Evolutionary conservation across 1,139 yeast species (phyloP).

Genomic region (Suhomyces wounanorum): DNA sequence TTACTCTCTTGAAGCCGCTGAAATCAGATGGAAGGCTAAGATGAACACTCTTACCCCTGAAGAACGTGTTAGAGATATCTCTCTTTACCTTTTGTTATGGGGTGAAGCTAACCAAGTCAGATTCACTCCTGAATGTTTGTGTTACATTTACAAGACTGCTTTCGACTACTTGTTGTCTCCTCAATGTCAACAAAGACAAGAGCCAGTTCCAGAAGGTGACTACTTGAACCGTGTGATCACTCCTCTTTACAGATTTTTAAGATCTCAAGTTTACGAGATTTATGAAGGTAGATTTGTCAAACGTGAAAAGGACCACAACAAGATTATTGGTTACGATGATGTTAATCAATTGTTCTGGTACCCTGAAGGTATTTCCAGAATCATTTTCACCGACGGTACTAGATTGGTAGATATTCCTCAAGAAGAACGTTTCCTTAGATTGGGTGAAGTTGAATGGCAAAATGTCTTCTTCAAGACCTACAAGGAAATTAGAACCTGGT

Average conservation of each 20-base stretch:
- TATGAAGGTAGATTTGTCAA: conserved; percentile 94
- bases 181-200: conserved; percentile 85
- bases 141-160: conserved; percentile 93
- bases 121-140: conserved; percentile 88
- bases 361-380: conserved; percentile 97
- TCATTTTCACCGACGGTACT: conserved; percentile 86
- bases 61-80: conserved; percentile 88
- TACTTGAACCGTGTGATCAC: conserved; percentile 89
- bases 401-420: conserved; percentile 88
- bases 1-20: conserved; percentile 59
- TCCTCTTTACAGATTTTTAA: conserved; percentile 85
- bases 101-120: conserved; percentile 99
- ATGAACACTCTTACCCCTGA: conserved; percentile 51
- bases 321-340: conserved; percentile 96
- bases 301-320: conserved; percentile 95
- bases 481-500: conserved; percentile 97
- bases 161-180: conserved; percentile 85
- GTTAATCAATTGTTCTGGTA: conserved; percentile 99
- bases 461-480: conserved; percentile 95
- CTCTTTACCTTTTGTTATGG: conserved; percentile 90
- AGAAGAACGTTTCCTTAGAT: conserved; percentile 83
- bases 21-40: conserved; percentile 53
- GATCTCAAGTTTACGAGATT: conserved; percentile 94
- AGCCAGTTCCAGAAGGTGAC: conserved; percentile 95
- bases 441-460: conserved; percentile 93